phyloP scores from a whole-genome alignment of 1,284 basidiomycete species.

The Lentinula novae-zelandiae region DNA sequence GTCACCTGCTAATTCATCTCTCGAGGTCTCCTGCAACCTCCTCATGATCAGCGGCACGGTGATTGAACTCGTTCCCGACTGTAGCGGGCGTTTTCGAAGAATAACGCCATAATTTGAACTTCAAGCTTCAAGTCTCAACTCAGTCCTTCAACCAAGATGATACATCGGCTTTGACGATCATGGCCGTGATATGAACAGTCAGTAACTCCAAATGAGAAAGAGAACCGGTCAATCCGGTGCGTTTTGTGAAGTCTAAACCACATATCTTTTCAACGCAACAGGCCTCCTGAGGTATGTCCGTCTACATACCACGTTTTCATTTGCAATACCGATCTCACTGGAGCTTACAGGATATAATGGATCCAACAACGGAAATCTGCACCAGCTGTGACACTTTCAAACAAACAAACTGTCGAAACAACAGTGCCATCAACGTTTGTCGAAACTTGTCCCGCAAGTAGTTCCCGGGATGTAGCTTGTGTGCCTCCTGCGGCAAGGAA shows the following conservation, averaged over 20 bases:
- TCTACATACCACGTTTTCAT: neutral
- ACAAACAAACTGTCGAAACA: neutral
- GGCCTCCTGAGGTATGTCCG: neutral
- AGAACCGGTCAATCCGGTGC: neutral
- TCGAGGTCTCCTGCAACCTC: neutral
- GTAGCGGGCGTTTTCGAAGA: neutral
- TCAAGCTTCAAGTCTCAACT: neutral
- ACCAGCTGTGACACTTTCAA: neutral
- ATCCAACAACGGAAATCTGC: neutral
- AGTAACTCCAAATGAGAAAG: neutral
- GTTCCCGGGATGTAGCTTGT: neutral
- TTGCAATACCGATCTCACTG: neutral
- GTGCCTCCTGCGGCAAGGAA: constrained; percentile 1
- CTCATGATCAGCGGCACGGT: neutral
- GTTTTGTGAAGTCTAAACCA: neutral
- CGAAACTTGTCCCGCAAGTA: neutral
- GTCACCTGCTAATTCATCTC: neutral
- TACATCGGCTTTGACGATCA: neutral
- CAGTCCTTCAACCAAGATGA: neutral
- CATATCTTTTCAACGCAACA: neutral
- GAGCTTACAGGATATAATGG: neutral
- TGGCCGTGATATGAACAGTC: neutral
- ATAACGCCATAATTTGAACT: neutral
- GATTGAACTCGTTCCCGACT: neutral
- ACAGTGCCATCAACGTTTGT: neutral